Conservation (phyloP, 169 alveolate genomes). For the Cryptosporidium meleagridis region DNA sequence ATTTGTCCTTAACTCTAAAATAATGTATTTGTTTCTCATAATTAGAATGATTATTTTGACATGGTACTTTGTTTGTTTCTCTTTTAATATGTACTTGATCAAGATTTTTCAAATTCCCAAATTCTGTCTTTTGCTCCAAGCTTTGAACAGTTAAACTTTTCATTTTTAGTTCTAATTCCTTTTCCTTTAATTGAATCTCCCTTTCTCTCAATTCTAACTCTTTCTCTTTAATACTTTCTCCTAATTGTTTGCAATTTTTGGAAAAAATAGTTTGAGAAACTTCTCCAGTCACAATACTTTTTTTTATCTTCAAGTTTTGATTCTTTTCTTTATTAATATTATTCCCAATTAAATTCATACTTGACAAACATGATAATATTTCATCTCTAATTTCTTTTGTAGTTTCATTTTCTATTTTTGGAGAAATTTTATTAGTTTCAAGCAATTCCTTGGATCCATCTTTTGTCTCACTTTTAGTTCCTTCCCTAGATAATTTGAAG, state of each 20-base stretch:
- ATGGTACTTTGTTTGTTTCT: not conserved
- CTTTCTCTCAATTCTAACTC: constrained; percentile 48
- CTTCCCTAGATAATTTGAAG: constrained; percentile 25
- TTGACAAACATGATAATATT: constrained; percentile 1
- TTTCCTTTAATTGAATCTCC: constrained; percentile 43
- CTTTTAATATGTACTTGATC: not conserved
- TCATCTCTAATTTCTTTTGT: constrained; percentile 12
- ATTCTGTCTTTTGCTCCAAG: constrained; percentile 2
- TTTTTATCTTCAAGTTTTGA: constrained; percentile 1
- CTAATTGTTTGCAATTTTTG: not conserved
- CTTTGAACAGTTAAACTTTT: constrained; percentile 1
- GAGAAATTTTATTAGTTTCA: not conserved
- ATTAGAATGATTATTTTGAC: not conserved
- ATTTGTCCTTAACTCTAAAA: constrained; percentile 9
- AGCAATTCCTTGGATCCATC: not conserved
- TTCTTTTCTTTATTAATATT: not conserved
- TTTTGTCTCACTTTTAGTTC: not conserved
- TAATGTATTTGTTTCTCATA: constrained; percentile 6
- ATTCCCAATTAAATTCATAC: not conserved
- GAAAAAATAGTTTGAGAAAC: constrained; percentile 25
- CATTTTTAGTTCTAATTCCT: constrained; percentile 32
- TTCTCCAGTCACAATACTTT: constrained; percentile 38
- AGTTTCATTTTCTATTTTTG: not conserved
- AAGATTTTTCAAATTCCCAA: not conserved
- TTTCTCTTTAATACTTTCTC: not conserved